Evolutionary conservation across 139 green algal genomes (phyloP).

Genomic region (Micromonas pusilla): DNA sequence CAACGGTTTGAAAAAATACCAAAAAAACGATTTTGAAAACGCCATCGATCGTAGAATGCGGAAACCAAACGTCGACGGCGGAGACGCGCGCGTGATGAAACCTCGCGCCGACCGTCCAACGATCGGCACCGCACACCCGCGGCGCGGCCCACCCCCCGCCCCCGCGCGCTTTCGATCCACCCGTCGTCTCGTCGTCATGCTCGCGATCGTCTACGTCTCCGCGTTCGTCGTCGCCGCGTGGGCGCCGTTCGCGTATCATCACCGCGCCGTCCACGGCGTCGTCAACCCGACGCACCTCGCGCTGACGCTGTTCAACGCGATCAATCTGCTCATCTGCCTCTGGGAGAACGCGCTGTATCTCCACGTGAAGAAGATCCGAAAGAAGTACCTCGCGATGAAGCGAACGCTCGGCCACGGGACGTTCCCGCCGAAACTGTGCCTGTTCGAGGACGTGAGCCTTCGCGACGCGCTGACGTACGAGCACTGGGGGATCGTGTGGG

Average conservation of each 20-base stretch:
- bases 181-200: neutral
- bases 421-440: neutral
- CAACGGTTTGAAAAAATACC: no score
- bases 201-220: slow-evolving; percentile 21
- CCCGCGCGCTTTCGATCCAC: neutral
- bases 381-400: neutral
- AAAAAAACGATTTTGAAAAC: no score
- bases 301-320: slow-evolving; percentile 23
- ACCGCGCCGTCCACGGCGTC: neutral
- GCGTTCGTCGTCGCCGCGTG: neutral
- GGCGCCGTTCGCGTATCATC: slow-evolving; percentile 9
- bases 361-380: neutral
- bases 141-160: neutral
- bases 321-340: slow-evolving; percentile 26
- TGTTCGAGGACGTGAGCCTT: slow-evolving; percentile 14
- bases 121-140: no score
- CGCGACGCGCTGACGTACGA: slow-evolving; percentile 6
- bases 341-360: slow-evolving; percentile 27
- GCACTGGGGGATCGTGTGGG: slow-evolving; percentile 21
- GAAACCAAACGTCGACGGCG: no score
- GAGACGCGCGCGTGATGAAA: no score
- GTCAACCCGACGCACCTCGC: neutral
- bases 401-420: neutral
- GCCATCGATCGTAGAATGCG: no score
- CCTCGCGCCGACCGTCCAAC: no score